Evolutionary conservation across 306 rosid genomes (phyloP), one percentile per base, ranked within the genome.

Genomic region (Castanopsis chinensis): DNA sequence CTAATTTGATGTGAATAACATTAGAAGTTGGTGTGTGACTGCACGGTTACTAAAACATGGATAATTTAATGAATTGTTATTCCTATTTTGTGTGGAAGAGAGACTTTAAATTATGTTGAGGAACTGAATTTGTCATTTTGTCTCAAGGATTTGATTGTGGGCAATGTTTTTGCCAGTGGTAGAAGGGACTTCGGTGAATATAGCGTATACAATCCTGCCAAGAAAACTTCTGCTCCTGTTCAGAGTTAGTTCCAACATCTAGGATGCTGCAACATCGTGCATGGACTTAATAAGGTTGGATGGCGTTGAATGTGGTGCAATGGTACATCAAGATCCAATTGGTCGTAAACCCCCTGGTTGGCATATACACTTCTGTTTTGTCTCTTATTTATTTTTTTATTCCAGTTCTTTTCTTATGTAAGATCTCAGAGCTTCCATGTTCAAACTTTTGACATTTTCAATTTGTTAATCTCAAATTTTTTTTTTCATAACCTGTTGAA

Each of bases 161-260:
- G 84, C 87, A 80, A 85, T 89, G 81, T 86, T 80, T 84, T 82
- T 86, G 85, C 83, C 96, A 91, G 97, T 85, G 99, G 97, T 82
- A 83, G 90, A 76, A 89, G 99, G 81, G 97, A 90, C 83, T 93
- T 90, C 2, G 99, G 99, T 4, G 92, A 93, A 33, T 92, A 85
- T 82, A 95, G 98, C 28, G 93, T 93, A 52, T 91, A 91, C 89
- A 92, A 88, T 74, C 91, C 91, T 73, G 78, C 57, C n/a, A 86
- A 83, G 68, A 82, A 82, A 77, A 78, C 37, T 28, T 74, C 77
- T 49, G 61, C 72, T 49, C n/a, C 78, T 21, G 14, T 52, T 63
- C 32, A 56, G 71, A 18, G 45, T 67, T 45, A 65, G 77, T 80
- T 58, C 60, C 76, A 30, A 20, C 51, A 15, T 10, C 58, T 37